Evolutionary conservation across 495 filamentous ascomycete species (phyloP).

Genomic region (Lophiotrema nucula): DNA sequence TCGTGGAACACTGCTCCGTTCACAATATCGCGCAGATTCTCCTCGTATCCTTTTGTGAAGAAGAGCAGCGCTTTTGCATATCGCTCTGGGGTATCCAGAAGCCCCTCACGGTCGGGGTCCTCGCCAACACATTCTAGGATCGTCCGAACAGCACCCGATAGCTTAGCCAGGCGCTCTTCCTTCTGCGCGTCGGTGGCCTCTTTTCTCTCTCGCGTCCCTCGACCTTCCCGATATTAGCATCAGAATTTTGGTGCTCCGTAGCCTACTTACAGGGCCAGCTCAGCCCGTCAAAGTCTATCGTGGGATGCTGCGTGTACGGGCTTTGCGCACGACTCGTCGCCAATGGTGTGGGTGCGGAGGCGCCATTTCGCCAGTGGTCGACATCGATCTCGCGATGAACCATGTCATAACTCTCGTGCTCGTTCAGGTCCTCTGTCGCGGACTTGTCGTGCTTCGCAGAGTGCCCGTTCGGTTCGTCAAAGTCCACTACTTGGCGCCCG

Average conservation of each 20-base stretch:
- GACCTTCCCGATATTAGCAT: constrained; percentile 51
- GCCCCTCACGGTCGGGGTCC: constrained; percentile 87
- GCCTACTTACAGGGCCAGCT: constrained; percentile 63
- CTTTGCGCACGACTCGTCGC: constrained; percentile 54
- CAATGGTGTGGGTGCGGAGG: constrained; percentile 48
- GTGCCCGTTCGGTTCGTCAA: constrained; percentile 25
- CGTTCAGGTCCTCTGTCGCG: neutral
- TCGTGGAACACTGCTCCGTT: constrained; percentile 96
- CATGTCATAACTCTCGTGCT: constrained; percentile 9
- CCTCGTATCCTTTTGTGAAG: constrained; percentile 98
- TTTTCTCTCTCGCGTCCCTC: constrained; percentile 74
- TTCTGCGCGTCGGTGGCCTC: constrained; percentile 77
- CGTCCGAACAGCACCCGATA: constrained; percentile 81
- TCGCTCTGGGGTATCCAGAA: constrained; percentile 80
- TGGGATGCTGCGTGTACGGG: constrained; percentile 64
- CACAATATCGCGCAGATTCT: constrained; percentile 89
- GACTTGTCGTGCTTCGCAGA: constrained; percentile 5
- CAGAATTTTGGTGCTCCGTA: neutral
- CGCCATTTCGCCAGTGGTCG: constrained; percentile 56
- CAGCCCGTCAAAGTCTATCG: constrained; percentile 73
- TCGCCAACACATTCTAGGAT: constrained; percentile 96
- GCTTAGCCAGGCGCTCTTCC: constrained; percentile 66
- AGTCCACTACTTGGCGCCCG: constrained; percentile 26
- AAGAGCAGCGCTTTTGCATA: constrained; percentile 97
- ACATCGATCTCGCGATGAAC: constrained; percentile 31